A percentile compares a stretch with the other conserved stretches of the same genome.
Conservation (phyloP, 352 stramenopile species). For the Pythium biforme region DNA sequence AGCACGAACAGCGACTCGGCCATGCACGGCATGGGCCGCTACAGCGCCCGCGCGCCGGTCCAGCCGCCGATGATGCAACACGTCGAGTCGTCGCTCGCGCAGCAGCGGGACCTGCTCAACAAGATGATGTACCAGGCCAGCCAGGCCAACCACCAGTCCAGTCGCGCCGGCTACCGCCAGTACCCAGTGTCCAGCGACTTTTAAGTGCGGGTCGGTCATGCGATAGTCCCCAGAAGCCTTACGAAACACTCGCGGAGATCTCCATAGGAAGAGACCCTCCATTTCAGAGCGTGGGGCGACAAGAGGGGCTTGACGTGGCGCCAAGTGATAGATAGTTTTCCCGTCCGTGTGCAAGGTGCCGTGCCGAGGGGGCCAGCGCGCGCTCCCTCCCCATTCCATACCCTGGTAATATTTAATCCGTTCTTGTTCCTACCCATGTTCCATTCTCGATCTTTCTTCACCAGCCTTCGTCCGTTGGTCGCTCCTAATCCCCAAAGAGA, state of each 20-base stretch:
- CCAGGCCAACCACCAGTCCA: slow-evolving; percentile 6
- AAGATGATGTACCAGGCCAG: slow-evolving; percentile 65
- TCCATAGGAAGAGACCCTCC: slow-evolving; percentile 21
- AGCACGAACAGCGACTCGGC: not conserved
- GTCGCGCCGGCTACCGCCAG: slow-evolving; percentile 4
- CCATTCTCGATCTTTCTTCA: not conserved
- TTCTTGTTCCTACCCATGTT: not conserved
- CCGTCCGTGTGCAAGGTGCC: not conserved
- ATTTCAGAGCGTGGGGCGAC: not conserved
- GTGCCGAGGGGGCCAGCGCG: not conserved
- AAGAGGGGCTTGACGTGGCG: too few species aligned
- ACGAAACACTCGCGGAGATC: not conserved
- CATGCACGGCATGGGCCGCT: not conserved
- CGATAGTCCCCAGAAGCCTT: not conserved
- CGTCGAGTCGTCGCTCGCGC: slow-evolving; percentile 62
- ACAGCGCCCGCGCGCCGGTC: not conserved
- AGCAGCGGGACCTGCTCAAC: slow-evolving; percentile 58
- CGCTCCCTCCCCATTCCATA: not conserved
- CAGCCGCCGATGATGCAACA: slow-evolving; percentile 13
- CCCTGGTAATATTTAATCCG: slow-evolving; percentile 4
- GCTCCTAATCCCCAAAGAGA: not conserved
- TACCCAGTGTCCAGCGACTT: slow-evolving; percentile 8
- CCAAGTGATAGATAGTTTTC: slow-evolving; percentile 1
- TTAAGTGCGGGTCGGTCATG: not conserved
- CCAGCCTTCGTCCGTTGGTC: not conserved